These are phyloP conservation scores for Dipteronia dyeriana DNA, from an alignment of 345 rosid genomes.

Conservation along the genomic window DNA sequence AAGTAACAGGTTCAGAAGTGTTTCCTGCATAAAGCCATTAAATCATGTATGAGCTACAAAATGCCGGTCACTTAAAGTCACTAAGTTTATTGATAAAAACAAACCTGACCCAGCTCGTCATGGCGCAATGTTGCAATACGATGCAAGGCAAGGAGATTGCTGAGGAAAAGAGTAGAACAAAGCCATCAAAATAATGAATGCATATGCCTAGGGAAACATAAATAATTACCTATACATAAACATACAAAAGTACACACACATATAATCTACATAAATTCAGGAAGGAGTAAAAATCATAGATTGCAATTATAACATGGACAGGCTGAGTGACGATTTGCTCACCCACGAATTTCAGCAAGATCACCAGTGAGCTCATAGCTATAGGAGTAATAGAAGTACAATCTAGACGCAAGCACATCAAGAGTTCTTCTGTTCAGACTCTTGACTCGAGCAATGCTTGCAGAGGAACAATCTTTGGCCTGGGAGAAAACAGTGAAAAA, in stretches of 20 bases:
- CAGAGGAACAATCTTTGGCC: conserved; percentile 91
- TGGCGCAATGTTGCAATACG: conserved; percentile 84
- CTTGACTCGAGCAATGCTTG: conserved; percentile 71
- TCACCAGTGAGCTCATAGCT: conserved; percentile 78
- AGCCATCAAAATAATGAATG: background rate
- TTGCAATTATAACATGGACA: background rate
- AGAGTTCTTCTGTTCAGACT: conserved; percentile 71
- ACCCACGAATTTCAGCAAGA: conserved; percentile 89
- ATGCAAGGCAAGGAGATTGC: conserved; percentile 77
- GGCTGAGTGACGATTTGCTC: conserved; percentile 21
- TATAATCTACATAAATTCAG: background rate
- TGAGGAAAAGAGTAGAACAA: conserved; percentile 24
- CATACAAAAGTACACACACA: background rate
- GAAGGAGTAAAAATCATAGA: background rate
- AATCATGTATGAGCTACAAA: conserved; percentile 20
- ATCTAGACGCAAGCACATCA: conserved; percentile 78
- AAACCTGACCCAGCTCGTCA: conserved; percentile 90
- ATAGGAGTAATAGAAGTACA: conserved; percentile 74
- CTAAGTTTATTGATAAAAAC: conserved; percentile 5
- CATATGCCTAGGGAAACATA: background rate
- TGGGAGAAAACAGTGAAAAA: conserved; percentile 26
- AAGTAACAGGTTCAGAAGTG: conserved; percentile 80
- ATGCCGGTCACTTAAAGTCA: conserved; percentile 12
- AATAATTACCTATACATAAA: background rate
- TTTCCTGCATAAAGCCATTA: conserved; percentile 60